Base-by-base conservation (phyloP, 805 yeast genomes). In the Starmerella asiatica region DNA sequence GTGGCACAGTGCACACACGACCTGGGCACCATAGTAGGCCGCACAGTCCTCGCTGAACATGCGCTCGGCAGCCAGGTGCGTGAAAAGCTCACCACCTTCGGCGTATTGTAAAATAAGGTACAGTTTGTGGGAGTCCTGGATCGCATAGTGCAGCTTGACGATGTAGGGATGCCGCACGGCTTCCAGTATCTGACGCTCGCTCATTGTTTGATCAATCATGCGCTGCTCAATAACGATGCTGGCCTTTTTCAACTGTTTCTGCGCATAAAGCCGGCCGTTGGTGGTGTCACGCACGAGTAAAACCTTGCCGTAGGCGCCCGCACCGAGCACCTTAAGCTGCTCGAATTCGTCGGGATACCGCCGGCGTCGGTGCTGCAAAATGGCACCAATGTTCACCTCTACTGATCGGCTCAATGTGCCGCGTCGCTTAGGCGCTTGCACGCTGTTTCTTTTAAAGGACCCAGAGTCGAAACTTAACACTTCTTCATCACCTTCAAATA, bases 261-360 rank as follows among this genome's bases (percentile, higher is more conserved):
- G 91, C 0, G 95, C 95, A 59, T 71, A 85, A 9, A 84, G 59
- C 48, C 70, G 70, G 0, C 77, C 77, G 0, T 81, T 71, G 18
- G 60, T 46, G 38, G 57, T 64, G 54, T 84, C 85, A 36, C 74
- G 71, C 1, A 84, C 94, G 18, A 84, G 61, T 7, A 81, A 61
- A 3, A 84, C 95, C 55, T 81, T 83, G 3, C 95, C 94, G 50
- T 80, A 84, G 2, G 94, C 84, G 3, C 95, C 95, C 37, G 76
- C 71, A 0, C 95, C 95, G 5, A 84, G 63, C 0, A 83, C 91
- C 48, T 73, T 78, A 5, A 85, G 58, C 2, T 81, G 79, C 49
- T 70, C 75, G 52, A 85, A 84, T 54, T 84, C 93, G 3, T 34
- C 33, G 1, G 60, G 59, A 1, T 38, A 37, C 46, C 56, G 54